Base-by-base conservation (phyloP, 768 basidiomycete species). In the Tulasnella sp. region DNA sequence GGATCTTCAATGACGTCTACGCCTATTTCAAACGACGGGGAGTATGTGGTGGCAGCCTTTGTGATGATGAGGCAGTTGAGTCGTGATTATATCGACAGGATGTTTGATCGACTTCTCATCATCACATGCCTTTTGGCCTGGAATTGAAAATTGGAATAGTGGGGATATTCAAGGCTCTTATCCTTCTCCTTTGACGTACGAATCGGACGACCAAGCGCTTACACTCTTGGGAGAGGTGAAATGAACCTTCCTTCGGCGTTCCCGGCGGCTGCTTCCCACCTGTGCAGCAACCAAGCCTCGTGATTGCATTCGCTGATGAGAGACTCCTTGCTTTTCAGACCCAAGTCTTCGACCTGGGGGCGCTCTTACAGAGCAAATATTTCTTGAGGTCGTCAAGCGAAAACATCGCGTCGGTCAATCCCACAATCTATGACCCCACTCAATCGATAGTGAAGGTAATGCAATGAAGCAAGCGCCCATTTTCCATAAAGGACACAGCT, bases 361-460 rank as follows among this genome's bases (percentile, higher is more conserved):
- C 70, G 30, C 65, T 75, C 51, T 62, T 86, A n/a, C 76, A 75
- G 17, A 72, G 71, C 41, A 64, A 76, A 9, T 86, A 86, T 67
- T 63, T 84, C 52, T 74, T 80, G 59, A 45, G 71, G 0, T 75
- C 77, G 2, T 84, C 83, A 2, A 63, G 80, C 0, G 77, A 74
- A 8, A 76, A 74, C 63, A 80, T 86, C 53, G 63, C 72, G 9
- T 76, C 75, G 0, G 70, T 71, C 60, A 55, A 62, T 12, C 48
- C 56, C 22, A 67, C 66, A 58, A 65, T 66, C 2, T 65, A 63
- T 27, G 65, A 73, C 44, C 72, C 74, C 65, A 78, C 86, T 74
- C 84, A 83, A 68, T 77, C 74, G 65, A 79, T 87, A 68, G 75
- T 91, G 65, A 82, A 83, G 64, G 75, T 81, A 52, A 77, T n/a